Percentiles rank a stretch among this genome's conserved stretches.
Conservation (phyloP, 1,139 yeast genomes). For the Spathaspora sp. region DNA sequence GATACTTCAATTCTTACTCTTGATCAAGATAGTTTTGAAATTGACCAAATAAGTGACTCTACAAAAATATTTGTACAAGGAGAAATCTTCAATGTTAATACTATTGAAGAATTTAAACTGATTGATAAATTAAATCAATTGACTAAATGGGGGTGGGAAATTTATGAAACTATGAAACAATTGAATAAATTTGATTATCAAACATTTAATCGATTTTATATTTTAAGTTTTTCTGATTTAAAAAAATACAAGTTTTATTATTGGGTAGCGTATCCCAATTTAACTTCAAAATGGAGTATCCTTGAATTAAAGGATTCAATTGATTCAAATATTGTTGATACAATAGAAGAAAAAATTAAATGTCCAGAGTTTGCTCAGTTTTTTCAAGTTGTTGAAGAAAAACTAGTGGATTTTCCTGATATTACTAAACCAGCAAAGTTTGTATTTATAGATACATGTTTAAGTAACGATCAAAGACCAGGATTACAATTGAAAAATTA, state of each 20-base stretch:
- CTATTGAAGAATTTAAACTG: constrained; percentile 78
- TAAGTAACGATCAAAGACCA: constrained; percentile 41
- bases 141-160: constrained; percentile 39
- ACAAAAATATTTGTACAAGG: constrained; percentile 20
- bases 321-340: constrained; percentile 4
- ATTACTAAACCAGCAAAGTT: constrained; percentile 21
- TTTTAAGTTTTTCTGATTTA: constrained; percentile 80
- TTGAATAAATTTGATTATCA: constrained; percentile 12
- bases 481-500: constrained; percentile 69
- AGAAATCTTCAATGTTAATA: constrained; percentile 62
- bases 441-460: constrained; percentile 64
- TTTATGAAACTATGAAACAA: constrained; percentile 16
- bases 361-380: constrained; percentile 12
- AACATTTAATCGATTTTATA: constrained; percentile 42
- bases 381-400: constrained; percentile 13
- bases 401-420: constrained; percentile 5
- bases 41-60: constrained; percentile 35
- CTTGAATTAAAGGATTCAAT: constrained; percentile 5
- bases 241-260: constrained; percentile 85
- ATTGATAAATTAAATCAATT: constrained; percentile 62
- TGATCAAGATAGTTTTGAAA: constrained; percentile 45
- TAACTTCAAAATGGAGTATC: constrained; percentile 47
- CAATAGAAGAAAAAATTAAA: constrained; percentile 5
- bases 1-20: constrained; percentile 39
- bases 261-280: constrained; percentile 83